Evolutionary conservation across 2,329 filamentous ascomycete genomes (phyloP).

Genomic region (Pseudogymnoascus sp.): DNA sequence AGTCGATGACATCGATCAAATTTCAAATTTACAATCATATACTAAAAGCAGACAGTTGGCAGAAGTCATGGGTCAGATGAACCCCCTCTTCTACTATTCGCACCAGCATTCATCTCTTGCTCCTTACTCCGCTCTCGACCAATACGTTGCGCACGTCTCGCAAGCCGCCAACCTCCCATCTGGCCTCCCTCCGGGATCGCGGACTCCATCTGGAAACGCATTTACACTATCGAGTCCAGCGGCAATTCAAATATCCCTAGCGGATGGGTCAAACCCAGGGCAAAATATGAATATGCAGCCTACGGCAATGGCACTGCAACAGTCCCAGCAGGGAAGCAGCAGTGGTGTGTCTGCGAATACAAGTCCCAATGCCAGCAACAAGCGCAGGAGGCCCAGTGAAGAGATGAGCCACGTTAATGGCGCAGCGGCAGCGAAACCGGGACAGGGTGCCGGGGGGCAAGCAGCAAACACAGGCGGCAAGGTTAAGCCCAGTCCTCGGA

Average conservation of each 20-base stretch:
- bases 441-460: constrained; percentile 24
- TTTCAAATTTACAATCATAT: constrained; percentile 25
- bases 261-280: constrained; percentile 49
- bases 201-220: constrained; percentile 2
- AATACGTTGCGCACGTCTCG: constrained; percentile 47
- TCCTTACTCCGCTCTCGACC: constrained; percentile 52
- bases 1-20: constrained; percentile 3
- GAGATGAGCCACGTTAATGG: constrained; percentile 28
- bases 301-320: constrained; percentile 58
- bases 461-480: constrained; percentile 11
- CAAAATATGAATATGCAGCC: constrained; percentile 53
- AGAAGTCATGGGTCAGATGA: constrained; percentile 61
- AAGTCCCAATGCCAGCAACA: constrained; percentile 32
- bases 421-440: constrained; percentile 15
- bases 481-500: constrained; percentile 35
- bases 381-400: constrained; percentile 34
- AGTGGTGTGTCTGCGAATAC: constrained; percentile 63
- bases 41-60: constrained; percentile 41
- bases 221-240: constrained; percentile 41
- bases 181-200: neutral
- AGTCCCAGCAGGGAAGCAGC: constrained; percentile 60
- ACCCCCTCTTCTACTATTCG: constrained; percentile 52
- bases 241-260: constrained; percentile 50
- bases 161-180: constrained; percentile 14
- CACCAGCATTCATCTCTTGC: constrained; percentile 46